These are phyloP conservation scores for Emiliania huxleyi DNA, from an alignment of 78 protist genomes.

Conservation along the genomic window DNA sequence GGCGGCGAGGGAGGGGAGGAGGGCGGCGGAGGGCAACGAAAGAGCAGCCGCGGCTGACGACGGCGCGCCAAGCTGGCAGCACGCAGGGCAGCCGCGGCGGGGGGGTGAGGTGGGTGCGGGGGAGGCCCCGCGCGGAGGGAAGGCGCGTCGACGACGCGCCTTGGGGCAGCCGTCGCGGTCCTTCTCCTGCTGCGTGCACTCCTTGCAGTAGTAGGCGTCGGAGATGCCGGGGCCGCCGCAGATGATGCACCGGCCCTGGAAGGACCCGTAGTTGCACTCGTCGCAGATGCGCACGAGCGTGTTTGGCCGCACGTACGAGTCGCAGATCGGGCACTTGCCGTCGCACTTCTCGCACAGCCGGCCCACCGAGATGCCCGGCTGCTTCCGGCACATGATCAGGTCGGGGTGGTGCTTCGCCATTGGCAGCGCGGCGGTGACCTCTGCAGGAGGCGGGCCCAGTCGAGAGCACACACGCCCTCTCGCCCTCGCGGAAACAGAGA, in stretches of 20 bases:
- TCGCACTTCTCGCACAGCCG: slow-evolving; percentile 68
- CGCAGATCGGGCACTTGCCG: slow-evolving; percentile 68
- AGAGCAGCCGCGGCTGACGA: too few relatives aligned
- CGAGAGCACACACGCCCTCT: too few relatives aligned
- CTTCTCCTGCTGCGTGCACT: slow-evolving; percentile 60
- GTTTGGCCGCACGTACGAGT: slow-evolving; percentile 56
- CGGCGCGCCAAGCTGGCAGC: too few relatives aligned
- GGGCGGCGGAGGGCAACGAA: too few relatives aligned
- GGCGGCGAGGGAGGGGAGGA: too few relatives aligned
- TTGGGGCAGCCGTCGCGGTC: slow-evolving; percentile 27
- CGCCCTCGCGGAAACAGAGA: too few relatives aligned
- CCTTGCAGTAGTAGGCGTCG: slow-evolving; percentile 67
- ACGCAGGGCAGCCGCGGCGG: too few relatives aligned
- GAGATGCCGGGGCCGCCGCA: slow-evolving; percentile 65
- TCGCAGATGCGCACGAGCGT: slow-evolving; percentile 62
- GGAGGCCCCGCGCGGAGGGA: too few relatives aligned
- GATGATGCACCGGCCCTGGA: slow-evolving; percentile 61
- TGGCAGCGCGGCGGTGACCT: background rate
- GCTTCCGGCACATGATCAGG: slow-evolving; percentile 70
- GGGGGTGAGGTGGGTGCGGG: too few relatives aligned
- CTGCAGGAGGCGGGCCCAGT: too few relatives aligned
- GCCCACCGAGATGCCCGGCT: slow-evolving; percentile 66
- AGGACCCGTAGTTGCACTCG: slow-evolving; percentile 67
- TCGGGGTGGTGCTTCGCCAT: slow-evolving; percentile 74
- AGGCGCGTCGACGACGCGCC: too few relatives aligned